Base-by-base conservation (phyloP, 495 filamentous ascomycete genomes). In the Penicillium paxilli region DNA sequence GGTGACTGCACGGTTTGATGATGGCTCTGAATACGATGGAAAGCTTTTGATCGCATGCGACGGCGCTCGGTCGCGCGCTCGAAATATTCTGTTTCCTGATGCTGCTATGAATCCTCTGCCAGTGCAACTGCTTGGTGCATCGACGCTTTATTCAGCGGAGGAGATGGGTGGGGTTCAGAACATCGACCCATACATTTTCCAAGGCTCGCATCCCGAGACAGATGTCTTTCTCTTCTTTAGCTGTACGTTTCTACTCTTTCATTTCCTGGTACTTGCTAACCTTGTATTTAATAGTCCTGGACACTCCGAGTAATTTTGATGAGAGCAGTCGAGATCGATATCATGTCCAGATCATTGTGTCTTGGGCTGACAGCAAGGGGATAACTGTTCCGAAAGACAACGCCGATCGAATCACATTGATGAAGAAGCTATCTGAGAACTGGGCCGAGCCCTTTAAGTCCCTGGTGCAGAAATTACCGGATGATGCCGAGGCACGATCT, bases 131-230 rank as follows among this genome's bases (percentile, higher is more conserved):
- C 67, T 81, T 0, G 81, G 83, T 5, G 71, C 69, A 10, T 69
- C 71, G 2, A 62, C 75, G 1, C 54, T 66, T 3, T 77, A 83
- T 26, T 69, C 71, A 0, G 51, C 66, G 0, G 66, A 66, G 37
- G 66, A 79, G 40, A 63, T 75, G 26, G 61, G 64, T 1, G 71
- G 71, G 5, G 71, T 80, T 23, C 64, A 75, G 14, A 67, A 66
- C 4, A 74, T 86, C 16, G 83, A 87, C 46, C 82, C 83, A 1
- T 80, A 78, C 21, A 80, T 88, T 35, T 81, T 87, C 41, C 83
- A 87, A 44, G 83, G 83, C 1, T 73, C 77, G 4, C 75, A 85
- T 46, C 83, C 85, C 0, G 66, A 72, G 11, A 79, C 83, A 10
- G 69, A 80, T 22, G 72, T 78, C 4, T 87, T 80, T 60, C 51